Base-by-base conservation (phyloP, 805 yeast species). In the Myxozyma geophila region DNA sequence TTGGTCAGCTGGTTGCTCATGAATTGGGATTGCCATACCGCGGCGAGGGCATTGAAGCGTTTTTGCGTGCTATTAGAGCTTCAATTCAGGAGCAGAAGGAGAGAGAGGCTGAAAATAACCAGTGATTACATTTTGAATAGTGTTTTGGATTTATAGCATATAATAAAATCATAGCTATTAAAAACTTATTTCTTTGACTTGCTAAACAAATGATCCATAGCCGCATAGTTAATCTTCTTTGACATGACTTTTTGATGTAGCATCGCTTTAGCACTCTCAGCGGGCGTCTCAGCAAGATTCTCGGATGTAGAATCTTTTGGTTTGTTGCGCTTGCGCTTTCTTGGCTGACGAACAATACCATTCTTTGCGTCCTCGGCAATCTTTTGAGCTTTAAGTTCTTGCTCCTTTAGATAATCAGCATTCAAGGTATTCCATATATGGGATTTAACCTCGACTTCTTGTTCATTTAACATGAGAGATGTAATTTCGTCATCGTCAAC, bases 381-480 rank as follows among this genome's bases (percentile, higher is more conserved):
- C 74, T 92, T 90, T 64, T 93, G 79, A 66, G 92, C 79, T 72
- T 90, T 92, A 70, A 85, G 84, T 71, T 93, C 98, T 75, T 91
- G 96, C 54, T 88, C 95, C 8, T 90, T 74, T 60, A 95, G 77
- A 73, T 85, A 95, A 36, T 92, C 98, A 64, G 89, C 89, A 75
- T 96, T 92, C 46, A 90, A 80, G 1, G 95, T 92, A 59, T 89
- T 86, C 98, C 99, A 95, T 2, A 92, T 84, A 64, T 88, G 81
- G 69, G 91, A 92, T 74, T 93, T 95, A 67, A 87, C 74, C 61
- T 78, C 81, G 10, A 87, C 81, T 56, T 87, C 91, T 23, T 58
- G 23, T 59, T 82, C 86, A 1, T 83, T 81, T 54, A 95, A 79
- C 49, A 90, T 72, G 40, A 86, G 80, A 0, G 78, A 77, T 4